A percentile compares a stretch with the other conserved stretches of the same genome.
phyloP scores from a whole-genome alignment of 371 early-diverging fungal genomes.

The Choanephora cucurbitarum region DNA sequence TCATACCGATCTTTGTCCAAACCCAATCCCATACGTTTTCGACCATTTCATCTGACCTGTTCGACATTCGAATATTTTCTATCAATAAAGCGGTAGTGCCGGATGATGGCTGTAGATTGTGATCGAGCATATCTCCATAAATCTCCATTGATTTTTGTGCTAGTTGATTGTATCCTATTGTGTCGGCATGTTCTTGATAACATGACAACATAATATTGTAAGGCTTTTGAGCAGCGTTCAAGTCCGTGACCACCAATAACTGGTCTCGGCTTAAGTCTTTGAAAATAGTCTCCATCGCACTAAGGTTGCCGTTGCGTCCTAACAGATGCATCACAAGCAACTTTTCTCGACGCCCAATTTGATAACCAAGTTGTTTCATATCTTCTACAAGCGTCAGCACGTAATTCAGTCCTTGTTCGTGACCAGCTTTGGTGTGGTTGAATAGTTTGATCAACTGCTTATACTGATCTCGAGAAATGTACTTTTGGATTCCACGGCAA shows the following conservation, averaged over 20 bases:
- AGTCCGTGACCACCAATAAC: slow-evolving; percentile 11
- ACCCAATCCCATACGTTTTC: slow-evolving; percentile 42
- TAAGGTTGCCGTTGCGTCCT: slow-evolving; percentile 39
- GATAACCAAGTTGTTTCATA: slow-evolving; percentile 39
- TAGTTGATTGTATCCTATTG: slow-evolving; percentile 17
- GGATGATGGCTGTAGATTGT: slow-evolving; percentile 24
- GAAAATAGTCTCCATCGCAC: slow-evolving; percentile 43
- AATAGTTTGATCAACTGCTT: slow-evolving; percentile 32
- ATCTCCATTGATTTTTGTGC: slow-evolving; percentile 37
- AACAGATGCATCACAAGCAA: slow-evolving; percentile 38
- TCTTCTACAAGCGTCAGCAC: slow-evolving; percentile 42
- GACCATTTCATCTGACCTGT: slow-evolving; percentile 20
- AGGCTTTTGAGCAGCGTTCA: slow-evolving; percentile 27
- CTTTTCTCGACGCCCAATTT: slow-evolving; percentile 37
- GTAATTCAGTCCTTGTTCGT: slow-evolving; percentile 25
- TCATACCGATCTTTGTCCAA: slow-evolving; percentile 34
- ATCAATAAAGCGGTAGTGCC: slow-evolving; percentile 25
- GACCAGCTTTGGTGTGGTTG: slow-evolving; percentile 12
- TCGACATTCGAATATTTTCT: slow-evolving; percentile 29
- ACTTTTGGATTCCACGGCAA: slow-evolving; percentile 29
- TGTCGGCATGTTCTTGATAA: slow-evolving; percentile 31
- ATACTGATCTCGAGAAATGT: slow-evolving; percentile 39
- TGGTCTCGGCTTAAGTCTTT: slow-evolving; percentile 24
- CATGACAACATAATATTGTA: slow-evolving; percentile 37
- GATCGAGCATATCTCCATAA: slow-evolving; percentile 36